Conservation (phyloP, 2,329 filamentous ascomycete species). For the Arthrocladium fulminans region DNA sequence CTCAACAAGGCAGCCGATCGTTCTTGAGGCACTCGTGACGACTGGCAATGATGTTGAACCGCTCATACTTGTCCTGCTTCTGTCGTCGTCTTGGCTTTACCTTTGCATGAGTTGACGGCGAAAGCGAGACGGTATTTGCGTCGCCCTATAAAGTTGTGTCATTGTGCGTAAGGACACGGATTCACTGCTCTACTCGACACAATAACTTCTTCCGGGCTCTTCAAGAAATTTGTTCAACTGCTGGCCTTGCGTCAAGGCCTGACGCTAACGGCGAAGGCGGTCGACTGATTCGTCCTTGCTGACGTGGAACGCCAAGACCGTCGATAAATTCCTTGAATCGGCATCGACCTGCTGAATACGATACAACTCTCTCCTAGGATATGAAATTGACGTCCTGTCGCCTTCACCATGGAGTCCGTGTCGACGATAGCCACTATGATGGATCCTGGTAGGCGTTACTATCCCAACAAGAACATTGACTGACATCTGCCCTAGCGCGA, state of each 20-base stretch:
- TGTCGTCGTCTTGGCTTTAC: background rate
- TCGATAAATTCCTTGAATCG: background rate
- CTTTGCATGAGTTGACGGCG: background rate
- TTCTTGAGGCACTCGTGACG: background rate
- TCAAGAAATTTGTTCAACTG: too few relatives aligned
- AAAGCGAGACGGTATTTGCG: background rate
- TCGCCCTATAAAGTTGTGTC: background rate
- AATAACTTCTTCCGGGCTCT: too few relatives aligned
- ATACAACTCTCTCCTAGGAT: too few relatives aligned
- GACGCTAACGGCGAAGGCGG: too few relatives aligned
- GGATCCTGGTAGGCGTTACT: slow-evolving; percentile 63
- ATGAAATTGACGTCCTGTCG: too few relatives aligned
- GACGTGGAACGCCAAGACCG: background rate
- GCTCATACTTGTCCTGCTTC: background rate
- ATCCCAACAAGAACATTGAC: slow-evolving; percentile 17
- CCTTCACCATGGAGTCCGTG: slow-evolving; percentile 75
- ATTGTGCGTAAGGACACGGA: background rate
- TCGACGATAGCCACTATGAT: slow-evolving; percentile 87
- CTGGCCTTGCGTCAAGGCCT: too few relatives aligned
- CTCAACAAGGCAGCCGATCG: slow-evolving; percentile 2
- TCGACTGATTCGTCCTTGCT: background rate
- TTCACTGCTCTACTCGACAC: background rate
- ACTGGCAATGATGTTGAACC: background rate
- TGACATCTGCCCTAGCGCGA: slow-evolving; percentile 54
- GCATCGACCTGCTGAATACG: background rate